These are phyloP conservation scores for Primulina eburnea DNA, from an alignment of 257 asterid genomes.

Conservation along the genomic window DNA sequence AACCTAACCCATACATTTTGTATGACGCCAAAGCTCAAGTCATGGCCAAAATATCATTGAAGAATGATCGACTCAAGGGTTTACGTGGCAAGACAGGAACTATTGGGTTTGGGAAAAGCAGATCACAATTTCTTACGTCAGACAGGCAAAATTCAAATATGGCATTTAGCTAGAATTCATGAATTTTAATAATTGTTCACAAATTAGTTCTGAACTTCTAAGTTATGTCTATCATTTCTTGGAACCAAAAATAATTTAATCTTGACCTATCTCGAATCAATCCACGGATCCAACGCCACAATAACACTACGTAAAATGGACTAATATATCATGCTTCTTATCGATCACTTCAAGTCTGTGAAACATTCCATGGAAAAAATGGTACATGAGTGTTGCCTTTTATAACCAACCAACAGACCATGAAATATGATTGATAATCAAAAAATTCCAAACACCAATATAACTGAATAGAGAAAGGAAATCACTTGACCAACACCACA, in stretches of 20 bases:
- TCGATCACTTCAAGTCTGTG: slow-evolving; percentile 17
- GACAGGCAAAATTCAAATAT: too few relatives aligned
- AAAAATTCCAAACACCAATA: slow-evolving; percentile 20
- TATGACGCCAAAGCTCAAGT: not conserved
- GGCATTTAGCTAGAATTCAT: not conserved
- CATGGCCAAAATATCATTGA: not conserved
- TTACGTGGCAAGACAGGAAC: not conserved
- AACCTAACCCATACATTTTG: too few relatives aligned
- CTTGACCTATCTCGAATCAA: not conserved
- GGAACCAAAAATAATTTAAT: not conserved
- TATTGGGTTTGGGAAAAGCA: not conserved
- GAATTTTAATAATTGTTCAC: not conserved
- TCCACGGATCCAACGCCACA: not conserved
- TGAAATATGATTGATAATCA: slow-evolving; percentile 1
- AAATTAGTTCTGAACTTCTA: not conserved
- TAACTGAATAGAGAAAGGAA: slow-evolving; percentile 11
- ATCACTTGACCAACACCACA: slow-evolving; percentile 10
- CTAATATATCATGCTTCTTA: slow-evolving; percentile 3
- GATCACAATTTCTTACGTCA: not conserved
- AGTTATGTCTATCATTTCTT: not conserved
- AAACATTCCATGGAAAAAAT: slow-evolving; percentile 3
- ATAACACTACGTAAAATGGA: not conserved
- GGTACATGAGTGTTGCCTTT: slow-evolving; percentile 1
- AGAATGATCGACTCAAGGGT: not conserved
- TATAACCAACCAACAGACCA: slow-evolving; percentile 10